Conservation (phyloP, 1,284 basidiomycete species). For the Agroathelia rolfsii region DNA sequence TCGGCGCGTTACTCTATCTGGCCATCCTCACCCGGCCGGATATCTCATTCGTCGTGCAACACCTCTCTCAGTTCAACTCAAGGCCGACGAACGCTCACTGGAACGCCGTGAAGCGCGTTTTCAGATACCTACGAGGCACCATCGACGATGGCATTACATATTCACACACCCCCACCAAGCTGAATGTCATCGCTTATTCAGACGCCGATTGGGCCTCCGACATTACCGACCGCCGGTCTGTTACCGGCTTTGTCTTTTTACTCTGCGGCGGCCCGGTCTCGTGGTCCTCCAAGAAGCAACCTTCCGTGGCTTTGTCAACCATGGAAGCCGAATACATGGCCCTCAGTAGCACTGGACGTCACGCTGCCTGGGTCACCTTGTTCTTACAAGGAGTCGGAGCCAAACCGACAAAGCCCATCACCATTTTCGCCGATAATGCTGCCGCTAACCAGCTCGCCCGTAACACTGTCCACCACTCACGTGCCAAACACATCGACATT, state of each 20-base stretch:
- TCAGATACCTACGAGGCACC: slow-evolving; percentile 22
- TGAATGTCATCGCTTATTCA: slow-evolving; percentile 13
- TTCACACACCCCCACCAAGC: too few relatives aligned
- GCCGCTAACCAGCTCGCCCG: slow-evolving; percentile 22
- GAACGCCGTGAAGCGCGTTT: slow-evolving; percentile 19
- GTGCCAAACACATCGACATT: slow-evolving; percentile 32
- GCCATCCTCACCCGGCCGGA: slow-evolving; percentile 21
- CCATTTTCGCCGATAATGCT: slow-evolving; percentile 25
- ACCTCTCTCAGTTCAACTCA: slow-evolving; percentile 16
- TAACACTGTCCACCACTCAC: slow-evolving; percentile 19
- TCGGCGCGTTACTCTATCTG: slow-evolving; percentile 23
- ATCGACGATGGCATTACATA: slow-evolving; percentile 11
- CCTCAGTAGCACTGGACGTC: slow-evolving; percentile 19
- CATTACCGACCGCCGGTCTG: slow-evolving; percentile 15
- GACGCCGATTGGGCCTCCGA: slow-evolving; percentile 22
- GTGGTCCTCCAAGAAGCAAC: slow-evolving; percentile 28
- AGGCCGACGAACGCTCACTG: slow-evolving; percentile 16
- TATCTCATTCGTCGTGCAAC: slow-evolving; percentile 19
- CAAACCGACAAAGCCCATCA: slow-evolving; percentile 9
- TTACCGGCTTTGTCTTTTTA: slow-evolving; percentile 21
- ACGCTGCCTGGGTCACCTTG: slow-evolving; percentile 22
- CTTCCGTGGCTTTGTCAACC: slow-evolving; percentile 16
- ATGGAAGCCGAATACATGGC: slow-evolving; percentile 26
- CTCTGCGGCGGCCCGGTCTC: slow-evolving; percentile 21
- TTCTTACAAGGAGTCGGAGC: slow-evolving; percentile 17